These are phyloP conservation scores for Penicillium sclerotigenum DNA, from an alignment of 2,329 filamentous ascomycete species.

Conservation along the genomic window DNA sequence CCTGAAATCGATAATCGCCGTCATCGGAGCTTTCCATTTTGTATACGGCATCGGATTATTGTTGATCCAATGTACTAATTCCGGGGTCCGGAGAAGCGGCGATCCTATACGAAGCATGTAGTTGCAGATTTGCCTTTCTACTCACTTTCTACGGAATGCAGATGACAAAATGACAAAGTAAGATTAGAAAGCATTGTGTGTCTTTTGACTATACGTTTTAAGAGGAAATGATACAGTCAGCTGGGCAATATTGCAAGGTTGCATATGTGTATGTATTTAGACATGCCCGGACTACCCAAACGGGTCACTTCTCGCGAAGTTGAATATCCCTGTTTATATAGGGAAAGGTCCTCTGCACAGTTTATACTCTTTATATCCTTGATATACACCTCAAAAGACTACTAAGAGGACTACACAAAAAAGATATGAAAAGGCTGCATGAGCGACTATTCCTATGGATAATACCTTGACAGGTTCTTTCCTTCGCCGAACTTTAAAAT, in stretches of 20 bases:
- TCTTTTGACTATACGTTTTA: background rate
- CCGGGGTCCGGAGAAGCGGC: constrained; percentile 18
- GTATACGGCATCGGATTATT: constrained; percentile 20
- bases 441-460: too few relatives aligned
- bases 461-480: background rate
- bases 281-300: background rate
- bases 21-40: constrained; percentile 32
- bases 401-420: too few relatives aligned
- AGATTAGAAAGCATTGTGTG: background rate
- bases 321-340: too few relatives aligned
- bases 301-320: constrained; percentile 23
- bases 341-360: too few relatives aligned
- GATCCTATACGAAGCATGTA: background rate
- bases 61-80: constrained; percentile 20
- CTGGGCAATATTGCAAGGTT: background rate
- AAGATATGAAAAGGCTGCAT: too few relatives aligned
- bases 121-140: background rate
- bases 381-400: too few relatives aligned
- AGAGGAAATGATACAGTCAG: background rate
- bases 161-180: background rate
- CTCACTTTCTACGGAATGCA: background rate
- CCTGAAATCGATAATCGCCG: constrained; percentile 24
- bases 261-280: too few relatives aligned
- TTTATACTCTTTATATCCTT: too few relatives aligned
- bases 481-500: background rate